Evolutionary conservation across 2,329 filamentous ascomycete species (phyloP).

Genomic region (Cladosporium sp.): DNA sequence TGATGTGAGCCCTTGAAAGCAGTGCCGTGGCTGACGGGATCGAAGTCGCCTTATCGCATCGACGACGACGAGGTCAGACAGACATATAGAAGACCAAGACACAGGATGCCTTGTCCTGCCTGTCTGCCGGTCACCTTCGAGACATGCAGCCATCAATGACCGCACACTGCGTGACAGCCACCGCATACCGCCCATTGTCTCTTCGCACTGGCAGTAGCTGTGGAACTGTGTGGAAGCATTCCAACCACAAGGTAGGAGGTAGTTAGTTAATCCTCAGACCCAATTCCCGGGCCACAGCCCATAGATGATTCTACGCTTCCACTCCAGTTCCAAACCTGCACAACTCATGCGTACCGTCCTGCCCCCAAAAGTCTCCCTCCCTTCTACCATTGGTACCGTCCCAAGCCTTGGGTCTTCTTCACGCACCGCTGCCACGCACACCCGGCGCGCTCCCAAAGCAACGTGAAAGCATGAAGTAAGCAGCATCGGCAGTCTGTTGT

Average conservation of each 20-base stretch:
- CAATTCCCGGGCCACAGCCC: not conserved
- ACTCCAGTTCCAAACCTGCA: conserved; percentile 2
- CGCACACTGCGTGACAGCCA: conserved; percentile 10
- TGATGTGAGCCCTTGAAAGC: conserved; percentile 3
- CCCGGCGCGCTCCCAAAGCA: not conserved
- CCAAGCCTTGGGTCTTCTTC: conserved; percentile 8
- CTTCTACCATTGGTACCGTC: conserved; percentile 9
- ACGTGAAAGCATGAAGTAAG: conserved; percentile 6
- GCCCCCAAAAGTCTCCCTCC: not conserved
- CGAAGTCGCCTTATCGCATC: conserved; percentile 7
- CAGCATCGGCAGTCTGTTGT: conserved; percentile 8
- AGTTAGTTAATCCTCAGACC: not conserved
- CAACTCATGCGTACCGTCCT: not conserved
- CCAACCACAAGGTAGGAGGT: not conserved
- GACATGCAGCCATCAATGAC: conserved; percentile 16
- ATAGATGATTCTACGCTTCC: not conserved
- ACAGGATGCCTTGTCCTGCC: conserved; percentile 8
- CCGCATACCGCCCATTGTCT: conserved; percentile 17
- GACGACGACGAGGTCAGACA: conserved; percentile 18
- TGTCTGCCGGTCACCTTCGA: conserved; percentile 10
- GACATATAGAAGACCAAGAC: conserved; percentile 11
- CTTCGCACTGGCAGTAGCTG: conserved; percentile 10
- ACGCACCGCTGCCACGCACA: conserved; percentile 3
- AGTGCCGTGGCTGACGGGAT: not conserved
- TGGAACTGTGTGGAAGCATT: not conserved